Base-by-base conservation (phyloP, 352 stramenopile species). In the Phytophthora lateralis region DNA sequence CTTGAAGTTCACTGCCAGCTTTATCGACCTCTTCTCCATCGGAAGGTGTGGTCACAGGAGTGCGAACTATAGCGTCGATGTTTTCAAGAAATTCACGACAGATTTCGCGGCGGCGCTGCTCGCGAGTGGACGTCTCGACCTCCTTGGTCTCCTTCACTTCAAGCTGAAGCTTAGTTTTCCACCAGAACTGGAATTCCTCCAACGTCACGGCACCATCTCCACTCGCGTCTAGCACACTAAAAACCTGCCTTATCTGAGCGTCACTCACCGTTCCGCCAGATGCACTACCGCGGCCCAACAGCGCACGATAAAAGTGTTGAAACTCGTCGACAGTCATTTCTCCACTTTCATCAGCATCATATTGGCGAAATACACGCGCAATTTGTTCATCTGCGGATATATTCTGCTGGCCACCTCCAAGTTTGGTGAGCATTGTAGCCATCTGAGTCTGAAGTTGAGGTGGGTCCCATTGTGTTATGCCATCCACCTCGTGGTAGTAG, bases 101-200 rank as follows among this genome's bases (percentile, higher is more conserved):
- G 11, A 70, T 55, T 1, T 69, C 50, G 11, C 63, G 62, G 4
- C 60, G 55, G 14, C 61, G 71, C 10, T 68, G n/a, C 0, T 64
- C 24, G 4, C 63, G 60, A 18, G 63, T 75, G 15, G 57, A 48
- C 1, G 41, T 57, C 9, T 75, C 75, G 11, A 60, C 48, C 20
- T 81, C 63, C 3, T 75, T 70, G 0, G 57, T 77, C 15, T 81
- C 83, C 15, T 87, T 74, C 4, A 74, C 56, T 52, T 89, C 77
- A 3, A 93, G 57, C 47, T 82, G 61, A 3, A 88, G 58, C 30
- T 90, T 93, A 1, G 83, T 82, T 55, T 77, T 73, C 83, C 83
- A 91, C 83, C 83, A 93, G n/a, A 82, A 35, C 42, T 78, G 71
- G 56, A 93, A 93, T 55, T 93, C 83, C 3, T 90, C 81, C 2